Conservation (phyloP, 2,329 filamentous ascomycete genomes). For the Pestalotiopsis sp. region DNA sequence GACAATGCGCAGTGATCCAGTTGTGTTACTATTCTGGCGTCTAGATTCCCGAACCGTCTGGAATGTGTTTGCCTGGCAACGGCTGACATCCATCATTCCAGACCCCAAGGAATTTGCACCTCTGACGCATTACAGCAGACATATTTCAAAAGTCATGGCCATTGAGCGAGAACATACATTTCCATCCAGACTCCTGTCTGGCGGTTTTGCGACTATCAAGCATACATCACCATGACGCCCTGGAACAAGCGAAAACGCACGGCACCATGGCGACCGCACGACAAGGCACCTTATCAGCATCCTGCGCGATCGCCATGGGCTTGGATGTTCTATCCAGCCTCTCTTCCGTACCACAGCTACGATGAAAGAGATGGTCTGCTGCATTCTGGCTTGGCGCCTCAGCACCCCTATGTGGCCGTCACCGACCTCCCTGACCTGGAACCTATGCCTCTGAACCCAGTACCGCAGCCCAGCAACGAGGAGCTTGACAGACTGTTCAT, state of each 20-base stretch:
- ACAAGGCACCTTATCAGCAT: neutral
- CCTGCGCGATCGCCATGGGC: constrained; percentile 14
- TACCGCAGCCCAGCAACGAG: neutral
- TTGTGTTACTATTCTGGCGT: too few relatives aligned
- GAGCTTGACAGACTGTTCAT: constrained; percentile 10
- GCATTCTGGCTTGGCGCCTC: constrained; percentile 12
- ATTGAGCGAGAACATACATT: neutral
- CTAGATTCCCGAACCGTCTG: neutral
- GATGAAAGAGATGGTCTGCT: neutral
- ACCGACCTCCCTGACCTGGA: neutral
- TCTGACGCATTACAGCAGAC: neutral
- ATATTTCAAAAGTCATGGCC: neutral
- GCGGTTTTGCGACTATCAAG: neutral
- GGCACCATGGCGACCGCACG: neutral
- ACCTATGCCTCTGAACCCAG: neutral
- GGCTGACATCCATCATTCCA: neutral
- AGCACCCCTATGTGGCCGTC: neutral
- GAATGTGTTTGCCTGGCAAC: neutral
- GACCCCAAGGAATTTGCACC: neutral
- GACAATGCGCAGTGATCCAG: too few relatives aligned
- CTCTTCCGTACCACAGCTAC: neutral
- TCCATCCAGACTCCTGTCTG: neutral
- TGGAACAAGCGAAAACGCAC: neutral
- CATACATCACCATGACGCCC: neutral
- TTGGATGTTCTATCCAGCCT: constrained; percentile 1